A percentile compares a stretch with the other conserved stretches of the same genome.
Conservation (phyloP, 2,329 filamentous ascomycete genomes). For the Sporothrix variecibatus region DNA sequence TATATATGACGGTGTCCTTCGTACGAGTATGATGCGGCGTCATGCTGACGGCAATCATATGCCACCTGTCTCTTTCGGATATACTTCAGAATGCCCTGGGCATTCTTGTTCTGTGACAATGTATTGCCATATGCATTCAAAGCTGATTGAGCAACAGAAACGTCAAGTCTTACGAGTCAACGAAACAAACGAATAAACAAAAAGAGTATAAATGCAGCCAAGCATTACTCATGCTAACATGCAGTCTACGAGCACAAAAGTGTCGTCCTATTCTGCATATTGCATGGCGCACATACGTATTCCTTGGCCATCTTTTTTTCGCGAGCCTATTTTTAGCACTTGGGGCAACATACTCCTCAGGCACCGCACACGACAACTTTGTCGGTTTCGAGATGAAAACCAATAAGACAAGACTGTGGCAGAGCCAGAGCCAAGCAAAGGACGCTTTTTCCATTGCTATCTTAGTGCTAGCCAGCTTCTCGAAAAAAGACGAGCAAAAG, state of each 20-base stretch:
- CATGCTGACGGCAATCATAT: conserved; percentile 2
- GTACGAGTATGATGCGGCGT: background rate
- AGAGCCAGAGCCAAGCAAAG: background rate
- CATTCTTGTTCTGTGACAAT: background rate
- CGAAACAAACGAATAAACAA: background rate
- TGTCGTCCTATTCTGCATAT: background rate
- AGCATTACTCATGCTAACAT: background rate
- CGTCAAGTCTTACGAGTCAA: background rate
- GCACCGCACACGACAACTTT: background rate
- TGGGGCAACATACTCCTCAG: background rate
- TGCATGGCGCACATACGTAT: background rate
- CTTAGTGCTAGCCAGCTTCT: background rate
- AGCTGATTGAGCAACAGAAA: background rate
- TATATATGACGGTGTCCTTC: background rate
- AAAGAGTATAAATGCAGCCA: background rate
- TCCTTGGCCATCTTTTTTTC: background rate
- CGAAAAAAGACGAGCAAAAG: background rate
- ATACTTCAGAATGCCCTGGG: background rate
- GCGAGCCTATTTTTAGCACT: background rate
- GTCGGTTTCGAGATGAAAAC: background rate
- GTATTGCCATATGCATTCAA: background rate
- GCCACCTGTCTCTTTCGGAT: background rate
- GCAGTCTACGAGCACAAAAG: background rate
- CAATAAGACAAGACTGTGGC: background rate
- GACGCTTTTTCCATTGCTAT: background rate